Conservation (phyloP, 1,284 basidiomycete species). For the Cutaneotrichosporon sp. region DNA sequence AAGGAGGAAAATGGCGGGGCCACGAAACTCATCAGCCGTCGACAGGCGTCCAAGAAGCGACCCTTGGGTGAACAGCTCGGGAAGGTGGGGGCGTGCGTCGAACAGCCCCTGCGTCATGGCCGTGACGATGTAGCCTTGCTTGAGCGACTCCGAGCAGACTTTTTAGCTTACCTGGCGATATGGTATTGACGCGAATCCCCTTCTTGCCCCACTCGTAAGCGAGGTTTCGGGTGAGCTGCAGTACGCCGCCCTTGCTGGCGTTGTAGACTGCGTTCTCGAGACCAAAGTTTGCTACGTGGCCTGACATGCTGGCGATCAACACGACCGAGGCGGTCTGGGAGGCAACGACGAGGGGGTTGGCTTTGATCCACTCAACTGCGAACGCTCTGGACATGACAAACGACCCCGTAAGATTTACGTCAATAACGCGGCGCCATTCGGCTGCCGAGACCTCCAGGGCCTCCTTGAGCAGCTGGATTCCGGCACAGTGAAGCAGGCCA, state of each 20-base stretch:
- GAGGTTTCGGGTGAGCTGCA: slow-evolving; percentile 77
- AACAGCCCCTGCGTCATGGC: slow-evolving; percentile 27
- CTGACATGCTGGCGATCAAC: slow-evolving; percentile 78
- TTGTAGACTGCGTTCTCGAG: slow-evolving; percentile 43
- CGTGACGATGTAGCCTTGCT: slow-evolving; percentile 60
- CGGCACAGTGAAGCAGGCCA: slow-evolving; percentile 65
- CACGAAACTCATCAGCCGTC: slow-evolving; percentile 20
- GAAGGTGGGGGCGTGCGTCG: slow-evolving; percentile 15
- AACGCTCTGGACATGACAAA: slow-evolving; percentile 74
- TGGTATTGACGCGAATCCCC: slow-evolving; percentile 58
- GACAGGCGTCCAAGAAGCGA: slow-evolving; percentile 14
- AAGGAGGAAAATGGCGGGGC: slow-evolving; percentile 47
- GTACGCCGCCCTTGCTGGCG: slow-evolving; percentile 70
- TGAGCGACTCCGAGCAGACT: slow-evolving; percentile 53
- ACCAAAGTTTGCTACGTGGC: slow-evolving; percentile 71
- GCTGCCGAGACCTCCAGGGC: slow-evolving; percentile 65
- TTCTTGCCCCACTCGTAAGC: slow-evolving; percentile 70
- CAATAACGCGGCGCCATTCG: slow-evolving; percentile 65
- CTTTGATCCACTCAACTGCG: slow-evolving; percentile 66
- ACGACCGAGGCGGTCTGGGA: slow-evolving; percentile 56
- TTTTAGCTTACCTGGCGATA: slow-evolving; percentile 23
- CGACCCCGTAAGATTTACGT: slow-evolving; percentile 70
- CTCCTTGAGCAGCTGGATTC: slow-evolving; percentile 60
- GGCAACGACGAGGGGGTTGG: slow-evolving; percentile 56
- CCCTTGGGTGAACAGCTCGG: slow-evolving; percentile 17